Conservation (phyloP, 768 basidiomycete genomes). For the Collybia mongolica region DNA sequence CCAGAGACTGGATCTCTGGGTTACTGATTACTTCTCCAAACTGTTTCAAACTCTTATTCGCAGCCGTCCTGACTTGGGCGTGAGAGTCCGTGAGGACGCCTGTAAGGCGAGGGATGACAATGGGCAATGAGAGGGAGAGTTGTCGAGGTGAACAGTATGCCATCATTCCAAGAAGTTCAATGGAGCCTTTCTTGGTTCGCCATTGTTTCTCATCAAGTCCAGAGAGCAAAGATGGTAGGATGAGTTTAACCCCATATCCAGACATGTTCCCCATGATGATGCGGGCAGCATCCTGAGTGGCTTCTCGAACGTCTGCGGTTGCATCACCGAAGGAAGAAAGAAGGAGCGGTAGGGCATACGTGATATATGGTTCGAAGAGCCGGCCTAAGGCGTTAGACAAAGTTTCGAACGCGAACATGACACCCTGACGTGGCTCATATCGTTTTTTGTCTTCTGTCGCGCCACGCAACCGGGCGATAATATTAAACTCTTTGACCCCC, state of each 20-base stretch:
- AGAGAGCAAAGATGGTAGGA: constrained; percentile 84
- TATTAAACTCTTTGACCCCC: constrained; percentile 79
- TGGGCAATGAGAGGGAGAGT: constrained; percentile 90
- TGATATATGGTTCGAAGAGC: constrained; percentile 91
- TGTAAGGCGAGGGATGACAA: constrained; percentile 95
- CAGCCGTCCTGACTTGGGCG: constrained; percentile 89
- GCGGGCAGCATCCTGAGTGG: constrained; percentile 86
- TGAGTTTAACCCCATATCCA: constrained; percentile 93
- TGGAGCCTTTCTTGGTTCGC: constrained; percentile 96
- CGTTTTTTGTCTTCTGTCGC: constrained; percentile 89
- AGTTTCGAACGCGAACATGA: constrained; percentile 94
- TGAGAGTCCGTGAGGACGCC: constrained; percentile 96
- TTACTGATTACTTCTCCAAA: constrained; percentile 99
- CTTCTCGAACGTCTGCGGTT: constrained; percentile 86
- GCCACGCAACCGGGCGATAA: constrained; percentile 69
- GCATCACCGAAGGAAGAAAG: constrained; percentile 86
- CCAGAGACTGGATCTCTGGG: constrained; percentile 92
- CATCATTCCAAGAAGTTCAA: constrained; percentile 97
- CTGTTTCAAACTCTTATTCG: constrained; percentile 94
- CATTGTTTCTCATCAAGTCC: constrained; percentile 98
- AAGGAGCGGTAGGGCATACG: constrained; percentile 78
- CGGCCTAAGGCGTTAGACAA: constrained; percentile 84
- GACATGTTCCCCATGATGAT: constrained; percentile 96
- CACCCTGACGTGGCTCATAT: constrained; percentile 87
- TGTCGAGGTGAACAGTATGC: constrained; percentile 97